Conservation (phyloP, 495 filamentous ascomycete genomes). For the Podospora pseudocomata region DNA sequence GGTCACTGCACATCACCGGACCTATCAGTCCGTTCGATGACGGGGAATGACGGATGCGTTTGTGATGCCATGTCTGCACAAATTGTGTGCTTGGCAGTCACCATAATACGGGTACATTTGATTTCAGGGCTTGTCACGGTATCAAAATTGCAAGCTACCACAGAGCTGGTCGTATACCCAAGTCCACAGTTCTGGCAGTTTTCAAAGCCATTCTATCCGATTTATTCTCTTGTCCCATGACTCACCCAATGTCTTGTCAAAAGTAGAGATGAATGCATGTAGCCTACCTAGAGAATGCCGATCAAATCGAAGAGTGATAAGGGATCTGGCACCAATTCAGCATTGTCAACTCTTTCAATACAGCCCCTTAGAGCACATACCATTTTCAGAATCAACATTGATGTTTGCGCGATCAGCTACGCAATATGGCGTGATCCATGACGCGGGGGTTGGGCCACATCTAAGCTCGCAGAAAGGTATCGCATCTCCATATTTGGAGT, state of each 20-base stretch:
- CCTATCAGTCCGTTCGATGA: not conserved
- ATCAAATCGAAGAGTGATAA: not conserved
- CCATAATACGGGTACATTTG: not conserved
- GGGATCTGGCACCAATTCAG: not conserved
- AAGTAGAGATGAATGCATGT: too few relatives aligned
- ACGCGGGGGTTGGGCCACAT: not conserved
- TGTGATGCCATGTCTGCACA: constrained; percentile 13
- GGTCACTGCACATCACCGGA: not conserved
- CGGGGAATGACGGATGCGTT: not conserved
- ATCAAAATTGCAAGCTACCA: too few relatives aligned
- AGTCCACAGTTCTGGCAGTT: too few relatives aligned
- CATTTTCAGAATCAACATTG: not conserved
- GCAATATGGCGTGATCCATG: not conserved
- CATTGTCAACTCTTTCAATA: not conserved
- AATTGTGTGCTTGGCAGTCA: constrained; percentile 14
- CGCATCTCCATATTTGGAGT: not conserved
- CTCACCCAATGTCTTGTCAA: not conserved
- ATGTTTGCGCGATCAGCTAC: not conserved
- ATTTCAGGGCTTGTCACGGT: too few relatives aligned
- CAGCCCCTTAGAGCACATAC: not conserved
- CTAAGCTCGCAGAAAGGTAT: not conserved
- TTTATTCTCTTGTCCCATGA: not conserved
- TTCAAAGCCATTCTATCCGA: too few relatives aligned
- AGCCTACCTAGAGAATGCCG: not conserved
- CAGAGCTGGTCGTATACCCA: too few relatives aligned